Base-by-base conservation (phyloP, 148 eudicot species). In the Rhododendron williamsianum region DNA sequence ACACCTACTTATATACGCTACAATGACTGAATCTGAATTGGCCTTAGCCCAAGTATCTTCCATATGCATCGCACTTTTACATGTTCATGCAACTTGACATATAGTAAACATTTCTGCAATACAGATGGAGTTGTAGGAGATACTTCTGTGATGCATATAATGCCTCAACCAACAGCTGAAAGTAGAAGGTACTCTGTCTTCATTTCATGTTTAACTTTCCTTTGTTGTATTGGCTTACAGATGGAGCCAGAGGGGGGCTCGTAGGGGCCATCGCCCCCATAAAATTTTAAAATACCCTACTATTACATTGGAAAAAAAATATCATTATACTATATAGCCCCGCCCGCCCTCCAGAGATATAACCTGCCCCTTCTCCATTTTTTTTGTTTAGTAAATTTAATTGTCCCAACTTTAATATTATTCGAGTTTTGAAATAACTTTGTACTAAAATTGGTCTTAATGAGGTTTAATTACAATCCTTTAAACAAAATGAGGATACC, bases 101-200 rank as follows among this genome's bases (percentile, higher is more conserved):
- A 19, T 84, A 11, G 45, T 67, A 54, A 48, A 18, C n/a, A 82
- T 82, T 80, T 89, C 95, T 98, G 98, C 67, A 88, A 82, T 85
- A 80, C 90, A 82, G 85, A 82, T 84, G 92, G 88, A 87, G 91
- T 76, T 85, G 87, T 87, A 84, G 91, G 88, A 78, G 89, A 89
- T 49, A 48, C 86, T 86, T 90, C 94, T 78, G 94, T 93, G 71
- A 85, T 84, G 84, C 86, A 86, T 84, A 86, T 94, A 83, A 87
- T 93, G 83, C 99, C 98, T 84, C 99, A 97, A 86, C 99, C 98
- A 81, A 84, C 86, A 36, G 96, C 94, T 89, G 98, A 94, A 88
- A 94, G 88, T 87, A 92, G 91, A 89, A 94, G 99, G 99, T 97
- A 92, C 43, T 79, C 5, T 9, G 77, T 80, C 79, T 73, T 54